phyloP scores from a whole-genome alignment of 2,329 filamentous ascomycete species.

The Phaeosphaeriaceae sp. region DNA sequence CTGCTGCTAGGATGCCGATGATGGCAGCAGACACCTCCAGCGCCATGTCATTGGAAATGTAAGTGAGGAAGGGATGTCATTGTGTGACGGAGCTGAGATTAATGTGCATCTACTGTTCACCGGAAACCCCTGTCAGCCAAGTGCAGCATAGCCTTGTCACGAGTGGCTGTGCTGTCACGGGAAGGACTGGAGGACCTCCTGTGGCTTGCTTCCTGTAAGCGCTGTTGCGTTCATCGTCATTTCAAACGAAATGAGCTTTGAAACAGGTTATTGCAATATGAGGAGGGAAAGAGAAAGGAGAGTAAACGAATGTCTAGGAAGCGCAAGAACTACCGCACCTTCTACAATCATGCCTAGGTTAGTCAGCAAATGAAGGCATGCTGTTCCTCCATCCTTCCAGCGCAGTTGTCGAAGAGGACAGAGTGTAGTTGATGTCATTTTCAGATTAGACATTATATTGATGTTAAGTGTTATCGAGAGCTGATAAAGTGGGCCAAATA shows the following conservation, averaged over 20 bases:
- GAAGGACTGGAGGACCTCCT: background rate
- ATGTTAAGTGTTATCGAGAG: too few relatives aligned
- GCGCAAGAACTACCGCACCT: too few relatives aligned
- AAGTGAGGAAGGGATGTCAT: background rate
- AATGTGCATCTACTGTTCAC: background rate
- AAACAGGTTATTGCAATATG: background rate
- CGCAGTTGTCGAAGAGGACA: too few relatives aligned
- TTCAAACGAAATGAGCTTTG: background rate
- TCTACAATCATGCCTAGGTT: too few relatives aligned
- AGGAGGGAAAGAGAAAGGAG: too few relatives aligned
- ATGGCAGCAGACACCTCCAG: conserved; percentile 14
- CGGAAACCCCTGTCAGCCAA: background rate
- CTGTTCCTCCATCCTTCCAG: too few relatives aligned
- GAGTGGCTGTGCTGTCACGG: background rate
- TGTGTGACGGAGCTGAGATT: background rate
- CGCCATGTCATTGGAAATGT: conserved; percentile 1
- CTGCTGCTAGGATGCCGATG: conserved; percentile 14
- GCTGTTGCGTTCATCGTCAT: background rate
- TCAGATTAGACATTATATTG: too few relatives aligned
- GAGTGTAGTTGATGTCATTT: too few relatives aligned
- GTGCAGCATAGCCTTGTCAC: background rate
- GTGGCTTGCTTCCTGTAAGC: background rate
- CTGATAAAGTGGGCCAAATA: too few relatives aligned
- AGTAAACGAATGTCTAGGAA: too few relatives aligned
- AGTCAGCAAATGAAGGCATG: too few relatives aligned